Conservation (phyloP, 345 rosid species). For the Anacardium occidentale region DNA sequence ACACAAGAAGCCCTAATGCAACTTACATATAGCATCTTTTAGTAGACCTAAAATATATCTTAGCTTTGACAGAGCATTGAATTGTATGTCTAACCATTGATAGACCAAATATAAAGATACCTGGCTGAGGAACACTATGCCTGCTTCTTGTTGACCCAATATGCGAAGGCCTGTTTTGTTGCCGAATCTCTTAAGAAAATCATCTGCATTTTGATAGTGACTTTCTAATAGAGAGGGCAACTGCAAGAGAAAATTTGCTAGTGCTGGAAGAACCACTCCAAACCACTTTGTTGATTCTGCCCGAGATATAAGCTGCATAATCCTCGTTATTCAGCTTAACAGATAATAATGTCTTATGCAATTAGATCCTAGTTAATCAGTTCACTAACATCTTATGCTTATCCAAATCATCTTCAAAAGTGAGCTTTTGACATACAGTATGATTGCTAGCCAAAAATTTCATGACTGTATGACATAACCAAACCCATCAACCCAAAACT, state of each 20-base stretch:
- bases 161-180: constrained; percentile 54
- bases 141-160: constrained; percentile 61
- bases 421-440: background rate
- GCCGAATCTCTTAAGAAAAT: constrained; percentile 12
- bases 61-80: background rate
- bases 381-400: background rate
- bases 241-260: constrained; percentile 36
- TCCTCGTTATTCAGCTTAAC: background rate
- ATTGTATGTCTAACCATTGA: background rate
- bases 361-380: background rate
- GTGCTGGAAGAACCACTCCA: constrained; percentile 53
- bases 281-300: constrained; percentile 69
- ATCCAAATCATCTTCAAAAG: background rate
- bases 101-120: constrained; percentile 29
- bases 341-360: background rate
- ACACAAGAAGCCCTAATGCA: background rate
- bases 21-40: background rate
- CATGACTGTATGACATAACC: background rate
- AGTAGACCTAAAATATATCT: background rate
- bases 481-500: background rate
- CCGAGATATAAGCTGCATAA: constrained; percentile 46
- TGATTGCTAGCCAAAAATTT: background rate
- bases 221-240: too few species aligned
- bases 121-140: constrained; percentile 79
- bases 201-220: too few species aligned